Conservation (phyloP, 192 early-diverging fungal species). For the Gaertneriomyces semiglobifer region DNA sequence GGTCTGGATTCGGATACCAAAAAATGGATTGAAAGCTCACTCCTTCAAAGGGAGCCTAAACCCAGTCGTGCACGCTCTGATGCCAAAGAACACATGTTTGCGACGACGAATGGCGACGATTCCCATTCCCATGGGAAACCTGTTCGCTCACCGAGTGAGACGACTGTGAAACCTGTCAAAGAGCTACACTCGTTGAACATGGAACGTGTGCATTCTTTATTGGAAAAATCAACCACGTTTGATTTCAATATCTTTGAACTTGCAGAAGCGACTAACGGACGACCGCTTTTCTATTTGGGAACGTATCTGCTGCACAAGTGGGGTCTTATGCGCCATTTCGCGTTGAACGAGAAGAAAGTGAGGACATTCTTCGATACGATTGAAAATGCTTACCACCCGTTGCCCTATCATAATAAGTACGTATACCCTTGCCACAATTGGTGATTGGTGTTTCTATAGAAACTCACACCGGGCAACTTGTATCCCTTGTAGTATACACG, state of each 20-base stretch:
- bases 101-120: neutral
- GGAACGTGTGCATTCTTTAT: slow-evolving; percentile 34
- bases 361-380: slow-evolving; percentile 43
- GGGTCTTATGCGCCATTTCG: slow-evolving; percentile 45
- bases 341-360: slow-evolving; percentile 37
- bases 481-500: slow-evolving; percentile 42
- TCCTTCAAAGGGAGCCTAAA: slow-evolving; percentile 38
- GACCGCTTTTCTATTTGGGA: slow-evolving; percentile 48
- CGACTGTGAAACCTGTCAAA: neutral
- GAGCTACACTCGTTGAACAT: slow-evolving; percentile 32
- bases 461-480: neutral
- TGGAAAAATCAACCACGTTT: slow-evolving; percentile 31
- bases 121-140: neutral
- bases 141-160: neutral
- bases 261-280: slow-evolving; percentile 44
- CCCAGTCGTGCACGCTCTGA: slow-evolving; percentile 24
- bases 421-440: neutral
- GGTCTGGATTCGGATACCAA: slow-evolving; percentile 54
- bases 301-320: slow-evolving; percentile 45
- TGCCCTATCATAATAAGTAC: slow-evolving; percentile 55
- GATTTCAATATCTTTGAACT: slow-evolving; percentile 56
- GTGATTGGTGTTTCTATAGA: neutral
- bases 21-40: slow-evolving; percentile 50
- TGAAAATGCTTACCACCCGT: slow-evolving; percentile 45
- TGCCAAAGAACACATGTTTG: slow-evolving; percentile 26